Conservation (phyloP, 164 flowering plant species). For the Stephania japonica region DNA sequence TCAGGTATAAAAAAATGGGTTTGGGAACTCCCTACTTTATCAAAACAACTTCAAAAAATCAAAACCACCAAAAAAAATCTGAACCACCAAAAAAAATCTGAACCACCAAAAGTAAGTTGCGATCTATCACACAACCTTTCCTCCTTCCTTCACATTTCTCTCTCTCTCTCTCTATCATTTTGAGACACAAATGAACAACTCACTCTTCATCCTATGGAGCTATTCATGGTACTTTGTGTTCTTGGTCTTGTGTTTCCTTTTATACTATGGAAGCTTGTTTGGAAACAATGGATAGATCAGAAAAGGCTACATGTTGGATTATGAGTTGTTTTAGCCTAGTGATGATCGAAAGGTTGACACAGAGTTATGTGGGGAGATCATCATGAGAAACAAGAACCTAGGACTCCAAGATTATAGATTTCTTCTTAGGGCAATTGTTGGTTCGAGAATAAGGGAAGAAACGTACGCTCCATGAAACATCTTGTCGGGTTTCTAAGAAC, state of each 20-base stretch:
- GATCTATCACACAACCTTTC: too few species aligned
- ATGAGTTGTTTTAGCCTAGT: constrained; percentile 43
- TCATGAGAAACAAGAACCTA: constrained; percentile 39
- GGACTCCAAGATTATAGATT: constrained; percentile 40
- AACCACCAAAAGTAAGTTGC: too few species aligned
- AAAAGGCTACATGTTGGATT: constrained; percentile 40
- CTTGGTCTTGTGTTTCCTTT: constrained; percentile 8
- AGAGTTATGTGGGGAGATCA: constrained; percentile 26
- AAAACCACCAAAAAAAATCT: too few species aligned
- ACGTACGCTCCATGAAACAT: constrained; percentile 45
- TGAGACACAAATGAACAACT: background rate
- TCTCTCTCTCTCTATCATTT: background rate
- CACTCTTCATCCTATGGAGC: constrained; percentile 2
- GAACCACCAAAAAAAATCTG: too few species aligned
- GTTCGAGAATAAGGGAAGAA: constrained; percentile 52
- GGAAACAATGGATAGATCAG: constrained; percentile 22
- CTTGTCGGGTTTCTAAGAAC: constrained; percentile 28
- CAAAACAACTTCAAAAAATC: too few species aligned
- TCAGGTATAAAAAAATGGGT: too few species aligned
- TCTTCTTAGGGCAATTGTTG: constrained; percentile 40
- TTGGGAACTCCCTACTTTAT: too few species aligned
- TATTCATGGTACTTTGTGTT: constrained; percentile 3
- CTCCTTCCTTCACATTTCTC: too few species aligned
- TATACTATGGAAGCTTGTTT: constrained; percentile 11
- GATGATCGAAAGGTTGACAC: constrained; percentile 39